Evolutionary conservation across 768 basidiomycete genomes (phyloP).

Genomic region (Nevesoporus exiguus): DNA sequence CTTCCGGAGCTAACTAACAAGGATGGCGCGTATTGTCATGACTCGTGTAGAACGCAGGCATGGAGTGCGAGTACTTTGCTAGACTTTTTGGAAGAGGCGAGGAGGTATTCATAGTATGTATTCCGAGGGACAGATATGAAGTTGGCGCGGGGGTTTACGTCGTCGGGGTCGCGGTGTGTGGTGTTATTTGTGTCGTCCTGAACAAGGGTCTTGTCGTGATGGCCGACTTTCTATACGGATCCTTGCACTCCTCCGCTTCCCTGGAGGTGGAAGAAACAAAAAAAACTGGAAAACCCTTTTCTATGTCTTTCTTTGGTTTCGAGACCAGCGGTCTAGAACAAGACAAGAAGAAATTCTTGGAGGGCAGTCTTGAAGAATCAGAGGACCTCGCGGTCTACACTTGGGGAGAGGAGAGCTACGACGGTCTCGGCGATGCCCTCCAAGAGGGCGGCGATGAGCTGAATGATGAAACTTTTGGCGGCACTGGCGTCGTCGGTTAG

Average conservation of each 20-base stretch:
- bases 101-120: conserved; percentile 13
- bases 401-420: conserved; percentile 89
- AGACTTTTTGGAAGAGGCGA: conserved; percentile 79
- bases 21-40: conserved; percentile 75
- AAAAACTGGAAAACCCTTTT: conserved; percentile 8
- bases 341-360: conserved; percentile 55
- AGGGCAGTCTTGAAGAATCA: conserved; percentile 47
- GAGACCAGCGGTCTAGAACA: conserved; percentile 60
- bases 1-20: conserved; percentile 90
- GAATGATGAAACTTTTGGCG: conserved; percentile 97
- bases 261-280: conserved; percentile 16
- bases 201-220: conserved; percentile 11
- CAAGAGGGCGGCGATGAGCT: conserved; percentile 89
- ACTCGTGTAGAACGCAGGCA: conserved; percentile 93
- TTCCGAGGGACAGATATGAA: neutral
- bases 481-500: conserved; percentile 67
- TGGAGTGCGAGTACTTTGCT: conserved; percentile 94
- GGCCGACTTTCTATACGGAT: conserved; percentile 12
- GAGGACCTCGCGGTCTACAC: conserved; percentile 90
- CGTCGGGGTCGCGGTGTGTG: conserved; percentile 13
- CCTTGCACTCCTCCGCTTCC: conserved; percentile 12
- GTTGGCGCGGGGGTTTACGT: neutral
- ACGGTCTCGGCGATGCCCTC: conserved; percentile 83
- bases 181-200: conserved; percentile 22
- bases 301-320: conserved; percentile 85